Evolutionary conservation across 805 yeast genomes (phyloP).

Genomic region (Myxozyma vanderwaltii): DNA sequence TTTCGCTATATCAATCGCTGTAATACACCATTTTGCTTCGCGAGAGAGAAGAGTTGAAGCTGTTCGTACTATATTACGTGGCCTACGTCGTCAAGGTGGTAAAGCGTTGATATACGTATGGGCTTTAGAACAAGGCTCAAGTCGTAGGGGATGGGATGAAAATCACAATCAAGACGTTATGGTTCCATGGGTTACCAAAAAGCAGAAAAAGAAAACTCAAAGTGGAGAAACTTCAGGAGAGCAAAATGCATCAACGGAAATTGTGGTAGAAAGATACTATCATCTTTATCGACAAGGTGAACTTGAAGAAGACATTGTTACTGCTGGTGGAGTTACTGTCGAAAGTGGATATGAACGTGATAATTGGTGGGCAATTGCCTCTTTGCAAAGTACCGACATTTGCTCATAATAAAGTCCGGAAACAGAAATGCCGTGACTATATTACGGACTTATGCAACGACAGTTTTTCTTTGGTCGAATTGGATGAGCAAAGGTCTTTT

Average conservation of each 20-base stretch:
- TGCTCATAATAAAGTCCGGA: neutral
- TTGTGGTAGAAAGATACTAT: constrained; percentile 79
- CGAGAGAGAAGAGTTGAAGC: constrained; percentile 77
- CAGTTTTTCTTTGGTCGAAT: no score
- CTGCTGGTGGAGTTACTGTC: constrained; percentile 71
- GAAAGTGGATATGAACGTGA: constrained; percentile 87
- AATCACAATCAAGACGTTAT: constrained; percentile 92
- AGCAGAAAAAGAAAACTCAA: constrained; percentile 23
- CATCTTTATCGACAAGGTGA: constrained; percentile 88
- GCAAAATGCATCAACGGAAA: constrained; percentile 26
- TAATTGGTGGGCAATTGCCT: constrained; percentile 75
- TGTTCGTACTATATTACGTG: constrained; percentile 64
- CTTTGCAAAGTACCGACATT: neutral
- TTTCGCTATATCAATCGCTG: constrained; percentile 94
- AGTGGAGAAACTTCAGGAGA: constrained; percentile 18
- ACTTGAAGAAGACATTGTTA: constrained; percentile 63
- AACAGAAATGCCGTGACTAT: no score
- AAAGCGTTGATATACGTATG: constrained; percentile 84
- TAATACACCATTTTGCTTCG: constrained; percentile 93
- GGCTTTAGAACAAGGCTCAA: constrained; percentile 90
- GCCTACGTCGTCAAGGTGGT: constrained; percentile 58
- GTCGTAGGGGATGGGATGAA: constrained; percentile 86
- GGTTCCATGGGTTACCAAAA: constrained; percentile 86
- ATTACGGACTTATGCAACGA: no score
- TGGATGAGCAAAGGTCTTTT: no score